Evolutionary conservation across 768 basidiomycete species (phyloP), one percentile per base, ranked within the genome.

Genomic region (Aureoboletus auriporus): DNA sequence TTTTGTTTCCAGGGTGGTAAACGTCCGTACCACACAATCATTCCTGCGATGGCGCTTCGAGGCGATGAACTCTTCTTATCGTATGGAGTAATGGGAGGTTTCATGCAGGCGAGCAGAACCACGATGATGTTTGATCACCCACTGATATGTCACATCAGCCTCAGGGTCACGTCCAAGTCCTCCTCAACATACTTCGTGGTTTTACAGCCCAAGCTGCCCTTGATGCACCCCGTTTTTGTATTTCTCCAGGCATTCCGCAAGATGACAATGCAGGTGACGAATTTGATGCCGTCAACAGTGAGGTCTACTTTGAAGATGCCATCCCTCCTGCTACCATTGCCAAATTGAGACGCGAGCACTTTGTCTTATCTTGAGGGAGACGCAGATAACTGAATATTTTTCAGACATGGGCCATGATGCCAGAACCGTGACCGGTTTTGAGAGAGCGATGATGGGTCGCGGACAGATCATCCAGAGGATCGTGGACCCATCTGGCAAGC

Each of bases 181-280:
- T 98, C 23, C 69, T 97, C 27, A 96, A 93, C 62, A 78, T 96
- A 44, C 76, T 97, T 26, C 80, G 93, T 39, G 94, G 94, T 2
- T 90, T 82, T 65, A 87, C 84, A 2, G 78, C 83, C 0, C 96
- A 99, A 69, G 82, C 89, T 4, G 89, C 93, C 12, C 79, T 99
- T 33, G 95, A 97, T 67, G 87, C 93, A 0, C 95, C 94, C 8
- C 83, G 95, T 12, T 96, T 98, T 72, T 98, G 94, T 63, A 97
- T 98, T 49, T 93, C 92, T 12, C 80, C 91, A 14, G 89, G 87
- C 23, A 77, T 76, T 47, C 86, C 89, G 1, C 83, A 86, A 52
- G 60, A 77, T 3, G 72, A 78, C 37, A 72, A 69, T 20, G 69
- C 70, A 30, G 65, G 72, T 28, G 73, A 73, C 8, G 65, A 69